Evolutionary conservation across 805 yeast genomes (phyloP), one percentile per base, ranked within the genome.

Genomic region (Wickerhamomyces queroliae): DNA sequence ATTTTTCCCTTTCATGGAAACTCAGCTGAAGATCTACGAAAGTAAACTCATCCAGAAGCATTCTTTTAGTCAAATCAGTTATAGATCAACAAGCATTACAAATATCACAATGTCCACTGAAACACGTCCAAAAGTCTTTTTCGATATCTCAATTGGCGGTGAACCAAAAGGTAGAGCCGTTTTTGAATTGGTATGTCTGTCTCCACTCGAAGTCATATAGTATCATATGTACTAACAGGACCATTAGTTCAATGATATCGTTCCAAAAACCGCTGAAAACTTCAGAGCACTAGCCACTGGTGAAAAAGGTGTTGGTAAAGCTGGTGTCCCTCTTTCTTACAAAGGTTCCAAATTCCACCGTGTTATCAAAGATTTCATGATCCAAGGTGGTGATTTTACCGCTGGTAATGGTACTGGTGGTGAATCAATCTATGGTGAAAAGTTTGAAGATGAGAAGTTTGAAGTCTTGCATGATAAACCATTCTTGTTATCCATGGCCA

Each of bases 331-430:
- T 5, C 67, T 87, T 46, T 64, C 69, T 40, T 93, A 80, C 71
- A 85, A 87, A 61, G 87, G 87, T 17, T 83, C 95, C n/a, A 63
- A 71, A n/a, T 91, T 91, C 72, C 99, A 91, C 65, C 76, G 99
- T 46, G 86, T 93, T 27, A 93, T 91, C 62, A 79, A 81, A 58
- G 77, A 76, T 42, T 89, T 89, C 56, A 89, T 89, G 97, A 75
- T 86, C 52, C 97, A 89, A 67, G 96, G 96, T 60, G 96, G 96
- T 51, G 96, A 89, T 59, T 89, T 88, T 64, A 81, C 87, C n/a
- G 64, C 60, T 36, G 75, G 72, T 39, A 66, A 79, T 50, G 89
- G 89, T 28, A 80, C 89, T 11, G 93, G 93, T 32, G 93, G 93
- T 39, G 87, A 80, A 58, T 79, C 87, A 27, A 84, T 84, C 46